These are phyloP conservation scores for Mycosphaerella arachidis DNA, from an alignment of 2,329 filamentous ascomycete species.

Conservation along the genomic window DNA sequence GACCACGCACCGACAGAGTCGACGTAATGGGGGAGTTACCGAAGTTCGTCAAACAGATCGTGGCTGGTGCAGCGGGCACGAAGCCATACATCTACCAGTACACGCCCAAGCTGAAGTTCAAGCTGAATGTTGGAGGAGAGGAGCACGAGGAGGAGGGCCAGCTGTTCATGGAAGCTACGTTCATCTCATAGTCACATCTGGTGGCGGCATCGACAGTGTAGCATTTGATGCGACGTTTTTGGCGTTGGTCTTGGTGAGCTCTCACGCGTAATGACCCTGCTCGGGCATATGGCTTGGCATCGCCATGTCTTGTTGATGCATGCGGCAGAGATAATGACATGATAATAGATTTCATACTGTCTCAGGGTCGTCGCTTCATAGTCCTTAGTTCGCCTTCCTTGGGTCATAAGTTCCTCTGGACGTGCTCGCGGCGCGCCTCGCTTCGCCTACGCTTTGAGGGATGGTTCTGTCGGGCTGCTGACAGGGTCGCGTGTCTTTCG, in stretches of 20 bases:
- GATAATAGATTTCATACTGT: slow-evolving; percentile 27
- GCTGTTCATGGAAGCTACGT: slow-evolving; percentile 89
- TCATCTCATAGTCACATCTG: slow-evolving; percentile 61
- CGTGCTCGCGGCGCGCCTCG: neutral
- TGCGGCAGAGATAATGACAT: slow-evolving; percentile 46
- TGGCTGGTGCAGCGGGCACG: slow-evolving; percentile 80
- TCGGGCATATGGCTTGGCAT: neutral
- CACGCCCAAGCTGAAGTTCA: slow-evolving; percentile 66
- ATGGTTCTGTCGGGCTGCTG: neutral
- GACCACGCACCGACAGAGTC: slow-evolving; percentile 69
- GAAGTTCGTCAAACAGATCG: slow-evolving; percentile 90
- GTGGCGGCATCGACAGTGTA: slow-evolving; percentile 3
- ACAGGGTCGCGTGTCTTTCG: neutral
- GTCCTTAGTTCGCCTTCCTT: neutral
- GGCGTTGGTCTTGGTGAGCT: slow-evolving; percentile 66
- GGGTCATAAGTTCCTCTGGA: neutral
- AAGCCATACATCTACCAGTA: slow-evolving; percentile 99
- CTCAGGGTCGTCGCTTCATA: neutral
- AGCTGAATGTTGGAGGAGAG: slow-evolving; percentile 78
- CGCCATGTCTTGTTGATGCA: slow-evolving; percentile 3
- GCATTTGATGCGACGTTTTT: slow-evolving; percentile 40
- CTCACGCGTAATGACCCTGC: slow-evolving; percentile 55
- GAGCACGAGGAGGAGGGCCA: slow-evolving; percentile 72
- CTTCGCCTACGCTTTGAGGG: too few relatives aligned
- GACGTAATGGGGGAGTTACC: slow-evolving; percentile 97